Evolutionary conservation across 495 filamentous ascomycete genomes (phyloP), one percentile per base, ranked within the genome.

Genomic region (Geoglossum glabrum): DNA sequence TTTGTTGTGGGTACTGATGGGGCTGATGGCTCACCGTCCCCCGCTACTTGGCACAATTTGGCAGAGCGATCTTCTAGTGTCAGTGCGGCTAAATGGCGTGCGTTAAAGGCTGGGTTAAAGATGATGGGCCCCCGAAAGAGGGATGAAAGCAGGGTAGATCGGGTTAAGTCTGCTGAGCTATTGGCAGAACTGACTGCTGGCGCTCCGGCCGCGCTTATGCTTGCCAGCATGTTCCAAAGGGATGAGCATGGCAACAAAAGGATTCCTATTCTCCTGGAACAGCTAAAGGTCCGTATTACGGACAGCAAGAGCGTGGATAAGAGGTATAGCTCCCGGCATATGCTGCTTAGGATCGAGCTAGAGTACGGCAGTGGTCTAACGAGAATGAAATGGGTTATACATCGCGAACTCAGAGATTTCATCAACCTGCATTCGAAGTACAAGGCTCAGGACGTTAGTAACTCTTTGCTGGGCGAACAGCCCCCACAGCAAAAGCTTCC

Each of bases 321-420:
- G n/a, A 61, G 13, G 23, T 71, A 80, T 21, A 83, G 80, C 59
- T 86, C 90, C 67, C 77, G 88, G 21, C 93, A 96, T 69, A 74
- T 84, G 61, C 75, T 89, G 3, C 95, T 99, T 66, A 80, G 84
- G 30, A 89, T 99, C 52, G 87, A 95, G 59, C 70, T 99, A 45
- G 92, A 99, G 67, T 99, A 99, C 70, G 92, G 92, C 5, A 96
- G 83, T 64, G 92, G 93, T 3, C 79, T 90, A 57, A 95, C 89
- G 27, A 77, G 93, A 55, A 97, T 99, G 92, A 90, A 89, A 63
- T 99, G 92, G 92, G 82, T 87, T 52, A 88, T 99, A 57, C 81
- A 86, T 62, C 79, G 92, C 26, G 84, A 85, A 26, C 74, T 96
- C 56, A 77, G 80, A 61, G 92, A 99, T 63, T 95, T 99, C 65